phyloP scores from a whole-genome alignment of 2,329 filamentous ascomycete genomes.

The Fusarium sp. region DNA sequence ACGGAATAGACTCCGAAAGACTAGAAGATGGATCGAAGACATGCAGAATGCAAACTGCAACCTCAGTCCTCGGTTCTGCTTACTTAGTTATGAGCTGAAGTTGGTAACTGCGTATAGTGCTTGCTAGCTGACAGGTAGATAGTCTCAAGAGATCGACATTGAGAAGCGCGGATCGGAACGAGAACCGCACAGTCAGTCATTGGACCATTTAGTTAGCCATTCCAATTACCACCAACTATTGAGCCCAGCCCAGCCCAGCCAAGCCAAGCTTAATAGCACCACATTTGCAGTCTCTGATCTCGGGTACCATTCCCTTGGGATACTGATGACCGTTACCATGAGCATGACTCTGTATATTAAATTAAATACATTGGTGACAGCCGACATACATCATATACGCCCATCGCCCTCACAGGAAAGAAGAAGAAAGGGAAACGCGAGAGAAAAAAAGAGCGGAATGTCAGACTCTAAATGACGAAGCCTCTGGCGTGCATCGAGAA shows the following conservation, averaged over 20 bases:
- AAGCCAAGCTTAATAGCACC: background rate
- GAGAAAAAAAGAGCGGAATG: slow-evolving; percentile 11
- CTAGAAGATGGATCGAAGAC: slow-evolving; percentile 11
- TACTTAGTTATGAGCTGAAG: background rate
- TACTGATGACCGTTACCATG: background rate
- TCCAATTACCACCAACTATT: background rate
- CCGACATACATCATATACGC: background rate
- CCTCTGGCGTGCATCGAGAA: slow-evolving; percentile 42
- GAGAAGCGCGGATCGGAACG: slow-evolving; percentile 19
- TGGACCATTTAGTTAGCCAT: slow-evolving; percentile 4
- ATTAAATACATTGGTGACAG: background rate
- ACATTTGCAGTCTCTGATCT: background rate
- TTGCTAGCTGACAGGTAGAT: background rate
- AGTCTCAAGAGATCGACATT: slow-evolving; percentile 16
- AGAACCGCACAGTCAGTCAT: background rate
- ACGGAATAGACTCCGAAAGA: slow-evolving; percentile 24
- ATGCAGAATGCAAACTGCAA: background rate
- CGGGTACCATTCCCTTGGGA: background rate
- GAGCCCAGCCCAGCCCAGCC: background rate
- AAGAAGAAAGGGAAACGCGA: background rate
- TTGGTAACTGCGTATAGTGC: background rate
- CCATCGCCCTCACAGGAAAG: background rate
- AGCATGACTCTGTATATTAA: background rate
- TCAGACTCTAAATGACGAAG: slow-evolving; percentile 20
- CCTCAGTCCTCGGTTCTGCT: background rate